These are phyloP conservation scores for Gossypium longicalyx DNA, from an alignment of 345 rosid species.

Conservation along the genomic window DNA sequence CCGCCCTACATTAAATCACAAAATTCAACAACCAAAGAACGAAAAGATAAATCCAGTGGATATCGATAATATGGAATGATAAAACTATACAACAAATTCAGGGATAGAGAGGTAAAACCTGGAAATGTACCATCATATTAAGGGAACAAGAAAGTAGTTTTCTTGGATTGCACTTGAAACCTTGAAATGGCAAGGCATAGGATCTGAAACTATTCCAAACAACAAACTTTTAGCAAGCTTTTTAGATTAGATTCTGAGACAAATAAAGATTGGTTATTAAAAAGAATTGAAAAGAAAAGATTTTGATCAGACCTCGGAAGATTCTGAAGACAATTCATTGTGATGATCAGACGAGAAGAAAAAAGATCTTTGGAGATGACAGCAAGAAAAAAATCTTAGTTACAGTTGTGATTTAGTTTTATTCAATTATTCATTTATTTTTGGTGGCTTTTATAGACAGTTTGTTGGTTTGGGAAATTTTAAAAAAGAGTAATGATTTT, in stretches of 20 bases:
- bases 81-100: background rate
- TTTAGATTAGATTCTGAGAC: background rate
- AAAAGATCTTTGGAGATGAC: background rate
- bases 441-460: too few relatives aligned
- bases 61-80: background rate
- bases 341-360: conserved; percentile 14
- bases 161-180: conserved; percentile 36
- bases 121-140: conserved; percentile 25
- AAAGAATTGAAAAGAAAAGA: background rate
- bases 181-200: conserved; percentile 39
- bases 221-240: background rate
- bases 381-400: background rate
- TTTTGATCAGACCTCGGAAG: conserved; percentile 46
- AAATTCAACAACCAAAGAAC: background rate
- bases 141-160: conserved; percentile 32
- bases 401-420: background rate
- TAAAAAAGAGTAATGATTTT: too few relatives aligned
- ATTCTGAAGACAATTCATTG: conserved; percentile 61
- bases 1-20: conserved; percentile 39
- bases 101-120: background rate
- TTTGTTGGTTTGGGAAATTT: too few relatives aligned
- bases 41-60: background rate
- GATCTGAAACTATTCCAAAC: conserved; percentile 38
- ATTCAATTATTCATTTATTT: too few relatives aligned
- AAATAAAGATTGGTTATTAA: background rate